phyloP scores from a whole-genome alignment of 179 eudicot genomes.

The Spinacia oleracea region DNA sequence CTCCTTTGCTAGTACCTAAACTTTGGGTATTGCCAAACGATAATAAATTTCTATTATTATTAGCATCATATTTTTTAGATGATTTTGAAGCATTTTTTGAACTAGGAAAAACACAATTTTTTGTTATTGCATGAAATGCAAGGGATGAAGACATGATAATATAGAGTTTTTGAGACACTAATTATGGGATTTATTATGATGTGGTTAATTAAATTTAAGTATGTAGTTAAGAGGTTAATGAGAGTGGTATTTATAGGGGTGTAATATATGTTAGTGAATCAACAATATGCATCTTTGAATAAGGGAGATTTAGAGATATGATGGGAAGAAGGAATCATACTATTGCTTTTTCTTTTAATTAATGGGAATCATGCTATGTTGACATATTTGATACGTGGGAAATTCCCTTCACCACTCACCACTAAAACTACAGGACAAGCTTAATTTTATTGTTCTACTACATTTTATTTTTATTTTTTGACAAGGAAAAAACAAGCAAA shows the following conservation, averaged over 20 bases:
- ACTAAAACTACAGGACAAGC: not conserved
- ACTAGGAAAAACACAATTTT: conserved; percentile 11
- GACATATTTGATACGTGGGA: conserved; percentile 2
- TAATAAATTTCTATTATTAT: conserved; percentile 1
- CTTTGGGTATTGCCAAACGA: conserved; percentile 11
- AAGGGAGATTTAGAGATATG: not conserved
- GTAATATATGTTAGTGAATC: not conserved
- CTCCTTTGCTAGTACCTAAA: conserved; percentile 10
- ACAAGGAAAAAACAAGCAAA: too few species aligned
- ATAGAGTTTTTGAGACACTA: not conserved
- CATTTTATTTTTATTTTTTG: too few species aligned
- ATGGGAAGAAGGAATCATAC: conserved; percentile 2
- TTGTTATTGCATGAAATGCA: conserved; percentile 33
- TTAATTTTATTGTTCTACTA: conserved; percentile 3
- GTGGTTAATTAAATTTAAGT: conserved; percentile 1
- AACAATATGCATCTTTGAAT: conserved; percentile 1
- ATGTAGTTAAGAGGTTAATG: conserved; percentile 19
- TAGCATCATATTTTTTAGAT: conserved; percentile 7
- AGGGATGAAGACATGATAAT: conserved; percentile 44
- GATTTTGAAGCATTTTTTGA: conserved; percentile 14
- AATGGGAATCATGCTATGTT: not conserved
- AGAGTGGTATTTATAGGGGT: conserved; percentile 36
- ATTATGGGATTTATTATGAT: too few species aligned
- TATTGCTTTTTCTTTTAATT: not conserved
- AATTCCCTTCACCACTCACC: not conserved